phyloP scores from a whole-genome alignment of 208 protist genomes.

The Porcisia deanei region DNA sequence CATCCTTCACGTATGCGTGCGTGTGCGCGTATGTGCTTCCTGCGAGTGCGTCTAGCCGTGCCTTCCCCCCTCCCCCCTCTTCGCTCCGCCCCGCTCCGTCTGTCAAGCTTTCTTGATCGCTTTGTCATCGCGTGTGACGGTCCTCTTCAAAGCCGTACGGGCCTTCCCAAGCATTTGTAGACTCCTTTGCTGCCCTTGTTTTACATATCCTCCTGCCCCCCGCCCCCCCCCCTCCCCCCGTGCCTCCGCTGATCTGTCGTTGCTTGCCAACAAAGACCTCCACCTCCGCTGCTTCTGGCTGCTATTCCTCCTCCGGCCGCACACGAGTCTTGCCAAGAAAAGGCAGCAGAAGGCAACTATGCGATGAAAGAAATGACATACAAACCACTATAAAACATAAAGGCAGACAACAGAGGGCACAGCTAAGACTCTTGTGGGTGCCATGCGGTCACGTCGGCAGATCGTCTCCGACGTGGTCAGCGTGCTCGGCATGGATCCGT shows the following conservation, averaged over 20 bases:
- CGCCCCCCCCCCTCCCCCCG: neutral
- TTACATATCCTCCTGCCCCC: neutral
- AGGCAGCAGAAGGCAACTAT: neutral
- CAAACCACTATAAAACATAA: neutral
- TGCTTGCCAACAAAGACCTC: neutral
- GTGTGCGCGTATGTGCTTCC: neutral
- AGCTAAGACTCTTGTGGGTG: neutral
- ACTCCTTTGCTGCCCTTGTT: neutral
- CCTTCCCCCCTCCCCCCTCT: too few relatives aligned
- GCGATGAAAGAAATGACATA: neutral
- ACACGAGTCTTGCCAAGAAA: neutral
- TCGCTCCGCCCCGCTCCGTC: too few relatives aligned
- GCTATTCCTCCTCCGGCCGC: neutral
- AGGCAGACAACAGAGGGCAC: neutral
- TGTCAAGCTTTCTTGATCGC: neutral
- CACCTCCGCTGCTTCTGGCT: neutral
- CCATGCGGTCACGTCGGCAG: conserved; percentile 39
- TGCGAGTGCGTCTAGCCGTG: neutral
- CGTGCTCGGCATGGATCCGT: conserved; percentile 70
- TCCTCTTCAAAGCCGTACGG: too few relatives aligned
- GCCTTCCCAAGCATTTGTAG: too few relatives aligned
- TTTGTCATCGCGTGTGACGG: neutral
- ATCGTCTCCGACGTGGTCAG: conserved; percentile 20
- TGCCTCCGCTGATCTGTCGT: neutral
- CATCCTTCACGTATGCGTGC: neutral